Evolutionary conservation across 1,284 basidiomycete species (phyloP), one percentile per base, ranked within the genome.

Genomic region (Farysia itapuensis): DNA sequence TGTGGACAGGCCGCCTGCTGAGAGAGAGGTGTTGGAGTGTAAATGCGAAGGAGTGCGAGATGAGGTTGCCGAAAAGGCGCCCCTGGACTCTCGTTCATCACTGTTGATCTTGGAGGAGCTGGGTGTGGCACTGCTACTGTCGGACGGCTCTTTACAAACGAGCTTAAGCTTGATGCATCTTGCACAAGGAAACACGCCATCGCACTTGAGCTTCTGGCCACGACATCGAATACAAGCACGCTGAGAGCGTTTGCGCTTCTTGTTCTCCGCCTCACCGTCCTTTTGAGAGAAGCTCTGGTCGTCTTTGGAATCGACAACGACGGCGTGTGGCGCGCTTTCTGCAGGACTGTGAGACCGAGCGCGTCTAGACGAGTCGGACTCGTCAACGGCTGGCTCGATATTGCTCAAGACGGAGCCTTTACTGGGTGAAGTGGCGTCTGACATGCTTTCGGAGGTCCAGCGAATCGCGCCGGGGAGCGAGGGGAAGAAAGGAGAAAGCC

Each of bases 171-270:
- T 61, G 35, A 54, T 43, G 28, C 58, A 61, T 20, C 58, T 38
- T 3, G 46, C 58, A 31, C 58, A 61, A 2, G 58, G 58, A 20
- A 61, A 61, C 14, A 61, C 58, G 24, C 58, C 58, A 20, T 61
- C 58, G 25, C 58, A 61, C 20, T 61, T 61, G 34, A 61, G 58
- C 38, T 61, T 61, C 35, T 61, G 58, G 25, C 58, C 51, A 12
- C 51, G 50, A 16, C 58, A 61, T 4, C 58, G 46, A n/a, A 61
- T 43, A 43, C 58, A 61, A 19, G 58, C 58, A 15, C 58, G 40
- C 31, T 61, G 58, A 2, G 58, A 61, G n/a, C 58, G 50, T 26
- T 61, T 61, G 16, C 58, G 50, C 43, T 61, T 61, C 35, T 61
- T 61, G 34, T 46, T 35, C 24, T 61, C 58, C 4, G 58, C 46